Evolutionary conservation across 148 eudicot species (phyloP), one percentile per base, ranked within the genome.

Genomic region (Fagopyrum tataricum): DNA sequence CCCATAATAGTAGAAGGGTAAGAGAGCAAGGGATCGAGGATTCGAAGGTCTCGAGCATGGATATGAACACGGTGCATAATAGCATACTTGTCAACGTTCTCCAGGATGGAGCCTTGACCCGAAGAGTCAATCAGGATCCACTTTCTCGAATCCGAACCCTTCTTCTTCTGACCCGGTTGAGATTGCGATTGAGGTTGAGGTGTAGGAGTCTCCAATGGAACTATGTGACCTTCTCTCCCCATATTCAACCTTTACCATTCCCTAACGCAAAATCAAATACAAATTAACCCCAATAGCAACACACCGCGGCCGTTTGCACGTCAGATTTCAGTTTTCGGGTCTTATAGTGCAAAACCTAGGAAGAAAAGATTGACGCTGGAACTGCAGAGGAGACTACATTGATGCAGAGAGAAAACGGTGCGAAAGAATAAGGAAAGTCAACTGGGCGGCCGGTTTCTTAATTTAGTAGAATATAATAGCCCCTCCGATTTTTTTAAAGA

Each of bases 1-100:
- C 76, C 76, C 69, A 73, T 24, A 7, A 73, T 58, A 2, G 76
- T 58, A 3, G 76, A 73, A 18, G 76, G 76, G 44, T 73, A 73
- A 39, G 76, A 73, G 0, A 73, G 62, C 67, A 73, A 44, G 1
- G 76, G 76, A 73, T 73, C 76, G 12, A 73, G 68, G 20, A 73
- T 67, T 7, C 71, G 59, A 48, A 64, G 71, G 48, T 64, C 72
- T 15, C 77, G 47, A 9, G 61, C 72, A 47, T 47, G 72, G 37
- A 75, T 56, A 21, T 66, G 43, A 67, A 66, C 67, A 12, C 77
- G 20, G 26, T 46, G 67, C 59, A 67, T 44, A 37, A 75, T 64
- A 31, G 58, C 21, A 11, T 75, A 24, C 18, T 75, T 70, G 72
- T 20, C 52, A 4, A 70, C 72, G 72, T 70, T 70, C 51, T 70